Base-by-base conservation (phyloP, 2,329 filamentous ascomycete genomes). In the Colletotrichum sidae region DNA sequence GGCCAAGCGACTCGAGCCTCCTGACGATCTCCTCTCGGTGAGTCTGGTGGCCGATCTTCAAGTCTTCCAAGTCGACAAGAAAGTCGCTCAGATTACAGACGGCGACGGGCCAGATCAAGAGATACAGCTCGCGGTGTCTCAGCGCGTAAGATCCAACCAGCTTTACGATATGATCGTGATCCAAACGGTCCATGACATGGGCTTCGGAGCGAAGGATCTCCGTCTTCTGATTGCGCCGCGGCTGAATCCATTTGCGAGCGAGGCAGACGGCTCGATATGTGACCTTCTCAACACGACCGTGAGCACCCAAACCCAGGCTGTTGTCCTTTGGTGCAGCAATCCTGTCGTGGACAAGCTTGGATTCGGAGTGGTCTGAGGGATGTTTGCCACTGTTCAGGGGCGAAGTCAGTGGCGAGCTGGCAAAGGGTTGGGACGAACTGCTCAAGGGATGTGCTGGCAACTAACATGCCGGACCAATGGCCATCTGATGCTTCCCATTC, bases 41-140 rank as follows among this genome's bases (percentile, higher is more conserved):
- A 9, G 77, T 78, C 11, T 77, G 25, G 4, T 25, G 71, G 11
- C 76, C 75, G 2, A 72, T 69, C n/a, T 76, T 75, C 35, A 84
- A 69, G 15, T 69, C 70, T 35, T 83, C 80, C 11, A 84, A 69
- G 65, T 84, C 81, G 47, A 78, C 75, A 15, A 84, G 74, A 9
- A 84, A 74, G 38, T 69, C 73, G 58, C 75, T 74, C 44, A 84
- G 70, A 66, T 81, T 82, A 72, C 81, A 84, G 7, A 80, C 75
- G 17, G 81, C 82, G 34, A 78, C 81, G 10, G 82, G 82, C 77
- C 81, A 84, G 37, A 83, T 76, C 45, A 84, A 74, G 10, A 84
- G 71, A 60, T 79, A 83, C 5, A 84, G 70, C 60, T 81, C 75
- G 62, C 77, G 75, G 9, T 70, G 72, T 33, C 75, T 76, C 6